Percentiles rank a stretch among this genome's conserved stretches.
phyloP scores from a whole-genome alignment of 345 rosid genomes.

The Microthlaspi erraticum region DNA sequence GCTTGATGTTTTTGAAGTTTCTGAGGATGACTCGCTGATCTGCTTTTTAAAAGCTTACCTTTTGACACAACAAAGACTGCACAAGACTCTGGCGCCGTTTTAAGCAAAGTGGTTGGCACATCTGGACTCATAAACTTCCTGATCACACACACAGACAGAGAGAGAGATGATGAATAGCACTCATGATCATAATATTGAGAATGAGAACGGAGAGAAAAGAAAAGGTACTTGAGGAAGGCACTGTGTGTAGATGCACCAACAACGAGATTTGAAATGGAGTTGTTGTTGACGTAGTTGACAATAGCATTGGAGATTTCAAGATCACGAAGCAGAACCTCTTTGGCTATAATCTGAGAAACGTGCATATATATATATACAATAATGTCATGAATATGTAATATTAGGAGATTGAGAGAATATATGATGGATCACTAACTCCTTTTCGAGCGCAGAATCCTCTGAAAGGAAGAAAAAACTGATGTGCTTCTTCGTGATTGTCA shows the following conservation, averaged over 20 bases:
- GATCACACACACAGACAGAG: conserved; percentile 24
- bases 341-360: conserved; percentile 56
- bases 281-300: conserved; percentile 44
- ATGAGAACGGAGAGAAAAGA: conserved; percentile 19
- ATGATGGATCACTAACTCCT: conserved; percentile 54
- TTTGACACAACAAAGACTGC: conserved; percentile 60
- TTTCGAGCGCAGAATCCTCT: conserved; percentile 69
- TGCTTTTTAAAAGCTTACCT: conserved; percentile 57
- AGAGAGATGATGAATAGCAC: not conserved
- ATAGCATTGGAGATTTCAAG: conserved; percentile 62
- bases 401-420: too few species aligned
- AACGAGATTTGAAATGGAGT: conserved; percentile 54
- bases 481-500: conserved; percentile 50
- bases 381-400: too few species aligned
- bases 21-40: conserved; percentile 44
- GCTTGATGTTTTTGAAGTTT: conserved; percentile 1
- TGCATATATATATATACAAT: too few species aligned
- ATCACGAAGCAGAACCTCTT: conserved; percentile 60
- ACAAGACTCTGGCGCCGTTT: conserved; percentile 61
- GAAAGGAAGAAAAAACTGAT: conserved; percentile 65
- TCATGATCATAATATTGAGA: conserved; percentile 33
- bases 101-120: conserved; percentile 53
- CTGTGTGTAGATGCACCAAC: conserved; percentile 61
- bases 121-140: conserved; percentile 64
- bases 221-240: conserved; percentile 46